These are phyloP conservation scores for Poa pratensis DNA, from an alignment of 176 grass and related monocot genomes.

Conservation along the genomic window DNA sequence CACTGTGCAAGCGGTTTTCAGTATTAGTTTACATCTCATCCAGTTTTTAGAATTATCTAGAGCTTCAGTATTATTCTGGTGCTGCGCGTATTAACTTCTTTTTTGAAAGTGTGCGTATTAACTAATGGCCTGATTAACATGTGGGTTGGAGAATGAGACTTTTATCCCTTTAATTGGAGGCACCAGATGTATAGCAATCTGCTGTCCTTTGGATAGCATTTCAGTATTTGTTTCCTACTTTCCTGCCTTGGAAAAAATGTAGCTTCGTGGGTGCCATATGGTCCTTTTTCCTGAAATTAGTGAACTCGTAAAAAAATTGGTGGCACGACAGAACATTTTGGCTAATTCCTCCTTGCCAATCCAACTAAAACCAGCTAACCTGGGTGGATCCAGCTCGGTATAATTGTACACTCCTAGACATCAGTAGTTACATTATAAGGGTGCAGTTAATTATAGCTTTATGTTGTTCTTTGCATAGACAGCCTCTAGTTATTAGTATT, in stretches of 20 bases:
- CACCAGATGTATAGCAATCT: background rate
- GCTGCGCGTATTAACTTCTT: background rate
- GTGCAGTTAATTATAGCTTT: conserved; percentile 23
- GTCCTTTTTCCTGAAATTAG: background rate
- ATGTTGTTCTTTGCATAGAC: conserved; percentile 27
- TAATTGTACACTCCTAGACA: conserved; percentile 5
- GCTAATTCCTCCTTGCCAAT: background rate
- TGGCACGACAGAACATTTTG: background rate
- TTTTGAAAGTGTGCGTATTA: background rate
- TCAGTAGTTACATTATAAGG: conserved; percentile 31
- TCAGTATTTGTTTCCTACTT: background rate
- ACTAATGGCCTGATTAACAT: conserved; percentile 1
- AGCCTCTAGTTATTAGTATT: background rate
- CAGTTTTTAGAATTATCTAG: conserved; percentile 20
- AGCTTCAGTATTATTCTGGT: conserved; percentile 27
- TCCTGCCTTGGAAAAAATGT: background rate
- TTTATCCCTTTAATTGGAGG: conserved; percentile 1
- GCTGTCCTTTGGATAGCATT: conserved; percentile 17
- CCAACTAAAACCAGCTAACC: conserved; percentile 18
- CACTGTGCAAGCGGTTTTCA: background rate
- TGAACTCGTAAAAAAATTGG: conserved; percentile 3
- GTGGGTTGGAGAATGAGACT: conserved; percentile 2
- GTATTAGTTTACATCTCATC: conserved; percentile 2
- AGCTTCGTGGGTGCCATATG: conserved; percentile 22
- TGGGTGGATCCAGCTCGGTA: conserved; percentile 26